Conservation (phyloP, 768 basidiomycete genomes). For the Leccinum arenicola region DNA sequence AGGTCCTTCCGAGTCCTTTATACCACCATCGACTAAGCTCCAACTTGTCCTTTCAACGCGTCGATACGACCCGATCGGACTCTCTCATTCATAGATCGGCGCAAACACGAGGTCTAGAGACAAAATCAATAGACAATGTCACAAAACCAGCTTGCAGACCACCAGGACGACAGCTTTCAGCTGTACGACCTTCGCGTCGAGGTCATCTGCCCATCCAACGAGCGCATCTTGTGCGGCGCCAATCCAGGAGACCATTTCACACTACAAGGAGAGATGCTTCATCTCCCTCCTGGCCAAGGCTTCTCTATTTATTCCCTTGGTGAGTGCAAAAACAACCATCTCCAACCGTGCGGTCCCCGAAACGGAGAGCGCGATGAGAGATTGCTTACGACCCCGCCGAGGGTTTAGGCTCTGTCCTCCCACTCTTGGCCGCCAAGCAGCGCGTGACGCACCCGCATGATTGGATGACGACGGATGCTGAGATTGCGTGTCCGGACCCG, state of each 20-base stretch:
- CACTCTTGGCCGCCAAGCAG: too few relatives aligned
- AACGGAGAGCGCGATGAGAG: background rate
- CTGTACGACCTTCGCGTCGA: constrained; percentile 66
- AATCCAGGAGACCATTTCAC: constrained; percentile 62
- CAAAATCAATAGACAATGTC: background rate
- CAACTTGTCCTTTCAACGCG: too few relatives aligned
- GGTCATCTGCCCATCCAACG: constrained; percentile 55
- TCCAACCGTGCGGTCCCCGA: background rate
- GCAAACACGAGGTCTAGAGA: too few relatives aligned
- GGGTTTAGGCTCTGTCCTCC: too few relatives aligned
- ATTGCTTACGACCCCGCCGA: too few relatives aligned
- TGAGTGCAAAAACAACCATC: too few relatives aligned
- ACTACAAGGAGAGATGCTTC: constrained; percentile 61
- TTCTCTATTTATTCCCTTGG: constrained; percentile 64
- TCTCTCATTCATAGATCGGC: too few relatives aligned
- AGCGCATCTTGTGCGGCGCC: constrained; percentile 61
- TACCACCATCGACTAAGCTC: too few relatives aligned
- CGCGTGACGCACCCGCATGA: too few relatives aligned
- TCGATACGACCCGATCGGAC: too few relatives aligned
- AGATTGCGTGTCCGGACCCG: constrained; percentile 45
- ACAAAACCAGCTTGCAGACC: background rate
- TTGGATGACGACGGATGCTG: background rate
- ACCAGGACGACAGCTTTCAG: constrained; percentile 46
- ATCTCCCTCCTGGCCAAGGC: constrained; percentile 59
- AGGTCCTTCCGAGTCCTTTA: too few relatives aligned